Evolutionary conservation across 495 filamentous ascomycete genomes (phyloP).

Genomic region (Cudoniella acicularis): DNA sequence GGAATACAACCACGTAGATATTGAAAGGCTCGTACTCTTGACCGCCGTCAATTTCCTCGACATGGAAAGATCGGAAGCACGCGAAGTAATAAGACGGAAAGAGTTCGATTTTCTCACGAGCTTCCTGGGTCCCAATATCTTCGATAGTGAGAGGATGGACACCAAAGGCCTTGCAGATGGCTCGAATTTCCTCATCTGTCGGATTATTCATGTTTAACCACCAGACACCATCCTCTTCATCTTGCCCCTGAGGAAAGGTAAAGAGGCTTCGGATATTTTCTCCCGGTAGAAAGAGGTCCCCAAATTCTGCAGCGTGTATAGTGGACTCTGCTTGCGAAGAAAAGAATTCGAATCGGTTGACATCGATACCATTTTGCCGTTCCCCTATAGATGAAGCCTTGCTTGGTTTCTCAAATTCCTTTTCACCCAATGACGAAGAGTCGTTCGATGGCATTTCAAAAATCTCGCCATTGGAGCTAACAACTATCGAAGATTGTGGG

Average conservation of each 20-base stretch:
- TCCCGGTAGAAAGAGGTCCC: constrained; percentile 80
- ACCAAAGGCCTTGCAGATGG: constrained; percentile 86
- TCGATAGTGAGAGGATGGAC: constrained; percentile 92
- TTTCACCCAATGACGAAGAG: constrained; percentile 34
- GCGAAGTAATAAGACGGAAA: constrained; percentile 98
- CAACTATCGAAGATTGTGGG: constrained; percentile 15
- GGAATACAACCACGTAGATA: constrained; percentile 94
- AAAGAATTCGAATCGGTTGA: constrained; percentile 89
- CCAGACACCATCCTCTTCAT: constrained; percentile 67
- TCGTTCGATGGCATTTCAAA: constrained; percentile 40
- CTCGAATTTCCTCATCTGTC: constrained; percentile 80
- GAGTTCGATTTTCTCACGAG: constrained; percentile 95
- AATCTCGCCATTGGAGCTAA: constrained; percentile 47
- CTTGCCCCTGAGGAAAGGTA: constrained; percentile 60
- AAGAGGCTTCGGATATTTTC: constrained; percentile 89
- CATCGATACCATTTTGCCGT: constrained; percentile 40
- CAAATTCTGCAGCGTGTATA: constrained; percentile 84
- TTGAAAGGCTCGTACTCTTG: constrained; percentile 82
- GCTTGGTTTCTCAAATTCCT: constrained; percentile 20
- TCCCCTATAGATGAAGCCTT: constrained; percentile 21
- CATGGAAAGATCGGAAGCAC: constrained; percentile 87
- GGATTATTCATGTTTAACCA: constrained; percentile 94
- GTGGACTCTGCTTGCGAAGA: constrained; percentile 89
- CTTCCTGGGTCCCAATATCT: constrained; percentile 90
- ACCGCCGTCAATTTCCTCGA: constrained; percentile 60